A percentile compares a stretch with the other conserved stretches of the same genome.
phyloP scores from a whole-genome alignment of 495 filamentous ascomycete genomes.

The Cetradonia linearis region DNA sequence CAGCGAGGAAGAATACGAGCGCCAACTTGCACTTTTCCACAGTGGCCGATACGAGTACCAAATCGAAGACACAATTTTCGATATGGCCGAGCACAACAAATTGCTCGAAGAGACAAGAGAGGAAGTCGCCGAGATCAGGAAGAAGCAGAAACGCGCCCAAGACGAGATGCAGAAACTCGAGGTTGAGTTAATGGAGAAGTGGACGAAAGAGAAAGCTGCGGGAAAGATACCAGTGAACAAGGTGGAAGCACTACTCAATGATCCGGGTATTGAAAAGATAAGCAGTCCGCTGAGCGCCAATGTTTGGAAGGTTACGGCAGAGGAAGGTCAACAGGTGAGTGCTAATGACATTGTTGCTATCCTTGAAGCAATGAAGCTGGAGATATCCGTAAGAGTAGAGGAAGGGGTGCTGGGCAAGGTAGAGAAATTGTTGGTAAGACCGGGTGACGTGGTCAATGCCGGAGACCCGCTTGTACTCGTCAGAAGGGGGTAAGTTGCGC shows the following conservation, averaged over 20 bases:
- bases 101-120: conserved; percentile 33
- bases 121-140: conserved; percentile 35
- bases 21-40: conserved; percentile 33
- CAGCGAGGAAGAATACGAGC: conserved; percentile 38
- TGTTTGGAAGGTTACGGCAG: conserved; percentile 47
- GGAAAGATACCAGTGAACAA: conserved; percentile 34
- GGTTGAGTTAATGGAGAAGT: conserved; percentile 34
- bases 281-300: conserved; percentile 44
- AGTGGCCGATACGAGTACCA: conserved; percentile 42
- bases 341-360: conserved; percentile 33
- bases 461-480: conserved; percentile 32
- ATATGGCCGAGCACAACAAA: conserved; percentile 44
- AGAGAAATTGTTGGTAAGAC: conserved; percentile 35
- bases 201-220: conserved; percentile 40
- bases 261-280: conserved; percentile 37
- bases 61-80: conserved; percentile 38
- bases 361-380: conserved; percentile 50
- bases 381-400: conserved; percentile 35
- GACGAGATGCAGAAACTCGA: conserved; percentile 39
- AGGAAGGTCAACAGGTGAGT: conserved; percentile 33
- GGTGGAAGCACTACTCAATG: conserved; percentile 35
- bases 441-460: conserved; percentile 34
- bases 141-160: conserved; percentile 35
- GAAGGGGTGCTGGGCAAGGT: conserved; percentile 27
- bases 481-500: conserved; percentile 14